Evolutionary conservation across 768 basidiomycete genomes (phyloP).

Genomic region (Gymnopilus dilepis): DNA sequence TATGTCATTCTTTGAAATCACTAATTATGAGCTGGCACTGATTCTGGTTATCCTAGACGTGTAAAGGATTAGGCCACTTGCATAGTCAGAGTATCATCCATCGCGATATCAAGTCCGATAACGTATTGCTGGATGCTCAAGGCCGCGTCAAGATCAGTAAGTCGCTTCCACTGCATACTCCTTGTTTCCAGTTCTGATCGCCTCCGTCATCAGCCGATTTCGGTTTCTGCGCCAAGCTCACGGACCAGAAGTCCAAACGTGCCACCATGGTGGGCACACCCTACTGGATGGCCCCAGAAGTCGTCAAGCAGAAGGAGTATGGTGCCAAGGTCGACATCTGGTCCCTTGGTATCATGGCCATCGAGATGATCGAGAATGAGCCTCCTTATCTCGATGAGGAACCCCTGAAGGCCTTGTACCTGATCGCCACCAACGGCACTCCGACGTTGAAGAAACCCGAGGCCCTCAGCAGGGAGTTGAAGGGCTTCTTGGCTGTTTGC

Average conservation of each 20-base stretch:
- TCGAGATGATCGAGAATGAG: slow-evolving; percentile 99
- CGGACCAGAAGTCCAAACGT: slow-evolving; percentile 95
- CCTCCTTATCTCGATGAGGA: slow-evolving; percentile 96
- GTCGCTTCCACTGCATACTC: slow-evolving; percentile 36
- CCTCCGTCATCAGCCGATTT: slow-evolving; percentile 76
- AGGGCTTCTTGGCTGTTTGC: slow-evolving; percentile 97
- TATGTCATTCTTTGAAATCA: too few relatives aligned
- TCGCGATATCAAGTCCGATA: slow-evolving; percentile 96
- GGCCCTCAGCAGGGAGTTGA: slow-evolving; percentile 87
- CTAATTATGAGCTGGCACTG: too few relatives aligned
- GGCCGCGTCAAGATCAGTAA: slow-evolving; percentile 97
- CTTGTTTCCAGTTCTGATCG: slow-evolving; percentile 6
- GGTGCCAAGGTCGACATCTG: slow-evolving; percentile 97
- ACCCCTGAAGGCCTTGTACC: slow-evolving; percentile 90
- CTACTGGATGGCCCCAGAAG: slow-evolving; percentile 99
- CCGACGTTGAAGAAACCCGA: slow-evolving; percentile 98
- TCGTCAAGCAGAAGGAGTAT: slow-evolving; percentile 96
- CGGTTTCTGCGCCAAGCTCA: slow-evolving; percentile 95
- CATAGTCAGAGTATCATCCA: slow-evolving; percentile 96
- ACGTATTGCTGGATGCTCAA: slow-evolving; percentile 89
- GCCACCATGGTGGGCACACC: slow-evolving; percentile 99
- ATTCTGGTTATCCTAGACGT: slow-evolving; percentile 62
- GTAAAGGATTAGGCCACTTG: slow-evolving; percentile 91
- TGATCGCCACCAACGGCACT: slow-evolving; percentile 98
- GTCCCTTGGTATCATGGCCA: slow-evolving; percentile 98